These are phyloP conservation scores for Ceratobasidium sp. DNA, from an alignment of 1,284 basidiomycete species.

Conservation along the genomic window DNA sequence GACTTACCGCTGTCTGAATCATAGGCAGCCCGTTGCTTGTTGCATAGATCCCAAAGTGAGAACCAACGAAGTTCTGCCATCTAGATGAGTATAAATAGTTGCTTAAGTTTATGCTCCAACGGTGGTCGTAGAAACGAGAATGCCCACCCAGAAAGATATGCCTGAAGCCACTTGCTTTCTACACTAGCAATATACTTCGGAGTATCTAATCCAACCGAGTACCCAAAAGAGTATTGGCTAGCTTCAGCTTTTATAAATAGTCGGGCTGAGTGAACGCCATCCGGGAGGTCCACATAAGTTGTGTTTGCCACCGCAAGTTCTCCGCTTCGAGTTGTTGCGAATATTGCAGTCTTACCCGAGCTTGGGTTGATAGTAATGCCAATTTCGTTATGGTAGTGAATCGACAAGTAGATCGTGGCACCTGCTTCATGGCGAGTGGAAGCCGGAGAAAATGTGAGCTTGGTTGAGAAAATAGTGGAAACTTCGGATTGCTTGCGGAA, in stretches of 20 bases:
- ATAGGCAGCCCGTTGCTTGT: slow-evolving; percentile 36
- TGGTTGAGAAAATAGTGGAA: slow-evolving; percentile 28
- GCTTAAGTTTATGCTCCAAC: not conserved
- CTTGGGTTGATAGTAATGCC: slow-evolving; percentile 44
- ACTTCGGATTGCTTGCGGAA: slow-evolving; percentile 48
- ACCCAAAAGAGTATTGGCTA: slow-evolving; percentile 39
- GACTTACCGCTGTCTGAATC: slow-evolving; percentile 31
- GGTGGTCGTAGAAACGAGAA: not conserved
- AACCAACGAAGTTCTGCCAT: slow-evolving; percentile 46
- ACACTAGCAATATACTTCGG: slow-evolving; percentile 35
- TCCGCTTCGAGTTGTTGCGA: slow-evolving; percentile 45
- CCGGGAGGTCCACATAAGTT: slow-evolving; percentile 27
- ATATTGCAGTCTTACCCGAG: slow-evolving; percentile 35
- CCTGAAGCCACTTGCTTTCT: slow-evolving; percentile 45
- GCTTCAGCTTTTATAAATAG: slow-evolving; percentile 46
- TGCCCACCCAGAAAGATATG: slow-evolving; percentile 40
- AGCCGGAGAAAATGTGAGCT: slow-evolving; percentile 42
- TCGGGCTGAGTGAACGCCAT: slow-evolving; percentile 9
- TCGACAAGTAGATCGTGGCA: slow-evolving; percentile 44
- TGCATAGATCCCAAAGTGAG: slow-evolving; percentile 30
- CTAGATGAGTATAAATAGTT: not conserved
- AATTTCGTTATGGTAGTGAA: slow-evolving; percentile 45
- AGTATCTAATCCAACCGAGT: slow-evolving; percentile 5
- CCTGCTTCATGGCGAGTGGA: slow-evolving; percentile 46
- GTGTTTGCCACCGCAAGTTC: slow-evolving; percentile 35